These are phyloP conservation scores for Eucalyptus leucophloia DNA, from an alignment of 345 rosid species.

Conservation along the genomic window DNA sequence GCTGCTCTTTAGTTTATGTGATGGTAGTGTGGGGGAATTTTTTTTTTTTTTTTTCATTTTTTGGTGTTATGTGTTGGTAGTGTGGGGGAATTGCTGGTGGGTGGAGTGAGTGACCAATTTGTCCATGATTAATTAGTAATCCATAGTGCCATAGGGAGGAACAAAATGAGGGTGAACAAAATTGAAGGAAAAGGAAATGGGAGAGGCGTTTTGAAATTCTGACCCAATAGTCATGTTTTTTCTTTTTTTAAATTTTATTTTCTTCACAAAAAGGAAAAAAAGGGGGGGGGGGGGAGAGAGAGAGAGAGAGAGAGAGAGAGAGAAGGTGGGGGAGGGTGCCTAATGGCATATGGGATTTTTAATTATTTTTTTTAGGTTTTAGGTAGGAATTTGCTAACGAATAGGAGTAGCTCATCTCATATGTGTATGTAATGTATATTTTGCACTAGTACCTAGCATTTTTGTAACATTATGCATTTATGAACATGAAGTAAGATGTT, in stretches of 20 bases:
- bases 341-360: not conserved
- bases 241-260: not conserved
- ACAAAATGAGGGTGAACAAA: not conserved
- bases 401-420: not conserved
- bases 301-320: not conserved
- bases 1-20: not conserved
- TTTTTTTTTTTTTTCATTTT: not conserved
- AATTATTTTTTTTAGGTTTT: not conserved
- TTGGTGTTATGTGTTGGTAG: not conserved
- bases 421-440: conserved; percentile 28
- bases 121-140: not conserved
- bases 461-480: conserved; percentile 7
- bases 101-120: not conserved
- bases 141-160: not conserved
- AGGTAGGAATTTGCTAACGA: conserved; percentile 1
- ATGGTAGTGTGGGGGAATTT: not conserved
- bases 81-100: not conserved
- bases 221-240: not conserved
- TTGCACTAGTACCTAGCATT: conserved; percentile 12
- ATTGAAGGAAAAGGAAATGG: not conserved
- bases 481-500: not conserved
- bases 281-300: not conserved
- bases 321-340: not conserved
- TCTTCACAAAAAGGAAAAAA: not conserved
- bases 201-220: not conserved